Evolutionary conservation across 305 asterid genomes (phyloP), one percentile per base, ranked within the genome.

Genomic region (Solanum aculeatissimum): DNA sequence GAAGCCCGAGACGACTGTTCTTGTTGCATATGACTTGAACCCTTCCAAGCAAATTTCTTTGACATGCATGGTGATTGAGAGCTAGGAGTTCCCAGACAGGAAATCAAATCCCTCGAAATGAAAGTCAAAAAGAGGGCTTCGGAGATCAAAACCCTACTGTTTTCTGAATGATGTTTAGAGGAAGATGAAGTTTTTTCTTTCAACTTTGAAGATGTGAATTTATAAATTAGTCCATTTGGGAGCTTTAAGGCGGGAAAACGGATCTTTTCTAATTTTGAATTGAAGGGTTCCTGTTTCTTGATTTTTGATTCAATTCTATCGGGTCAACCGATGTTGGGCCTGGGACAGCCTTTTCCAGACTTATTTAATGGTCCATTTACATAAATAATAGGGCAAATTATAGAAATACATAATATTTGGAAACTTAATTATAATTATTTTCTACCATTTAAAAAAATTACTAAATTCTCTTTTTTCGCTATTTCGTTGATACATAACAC

Each of bases 1-100:
- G 88, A 96, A 96, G 10, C 97, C 99, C n/a, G 97, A 92, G 7
- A 96, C 99, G 8, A 95, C 97, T 0, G 99, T 96, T 88, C 98
- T 86, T 4, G 98, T 96, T 4, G 99, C 99, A 80, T 95, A 96
- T 77, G 99, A 96, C 83, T 96, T 96, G 91, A 96, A 96, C 4
- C 99, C 99, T 86, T 96, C 99, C 49, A 96, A 89, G 77, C 99
- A 96, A 69, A 96, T 75, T 85, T 96, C 99, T 92, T 93, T 96
- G 57, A 96, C 90, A 87, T 92, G 80, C 99, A 96, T 96, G 29
- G 89, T 87, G 55, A 14, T 25, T 80, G 62, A 25, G 40, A 85
- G 54, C 43, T 11, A 62, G 60, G 27, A 57, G 62, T 19, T 55
- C 38, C 21, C 25, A 4, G 32, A 13, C 83, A 18, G 49, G 77